Conservation (phyloP, 768 basidiomycete species). For the Amanita subjunquillea region DNA sequence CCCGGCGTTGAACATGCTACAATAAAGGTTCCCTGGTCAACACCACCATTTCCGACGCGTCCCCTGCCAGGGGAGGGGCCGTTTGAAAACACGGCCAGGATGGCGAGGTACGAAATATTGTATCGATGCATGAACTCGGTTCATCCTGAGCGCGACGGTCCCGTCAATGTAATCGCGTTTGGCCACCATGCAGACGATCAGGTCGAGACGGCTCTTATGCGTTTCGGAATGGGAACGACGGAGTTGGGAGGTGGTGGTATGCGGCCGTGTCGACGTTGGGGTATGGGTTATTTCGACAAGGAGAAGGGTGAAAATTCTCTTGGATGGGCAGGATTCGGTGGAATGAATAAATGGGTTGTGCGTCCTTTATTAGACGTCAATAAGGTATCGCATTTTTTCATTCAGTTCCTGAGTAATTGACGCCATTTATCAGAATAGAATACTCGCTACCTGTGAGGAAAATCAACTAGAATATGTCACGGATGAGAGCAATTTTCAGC, state of each 20-base stretch:
- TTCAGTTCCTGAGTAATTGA: neutral
- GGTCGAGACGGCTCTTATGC: slow-evolving; percentile 71
- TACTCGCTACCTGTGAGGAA: slow-evolving; percentile 69
- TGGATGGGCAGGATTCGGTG: slow-evolving; percentile 37
- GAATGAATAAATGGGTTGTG: slow-evolving; percentile 60
- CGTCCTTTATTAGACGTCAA: slow-evolving; percentile 58
- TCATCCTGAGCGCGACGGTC: slow-evolving; percentile 2
- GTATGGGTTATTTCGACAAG: slow-evolving; percentile 46
- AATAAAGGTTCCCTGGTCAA: slow-evolving; percentile 47
- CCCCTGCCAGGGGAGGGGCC: slow-evolving; percentile 25
- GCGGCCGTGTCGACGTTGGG: slow-evolving; percentile 59
- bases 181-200: slow-evolving; percentile 82
- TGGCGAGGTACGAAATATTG: slow-evolving; percentile 45
- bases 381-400: slow-evolving; percentile 40
- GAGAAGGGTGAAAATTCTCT: slow-evolving; percentile 18
- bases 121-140: slow-evolving; percentile 21
- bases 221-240: slow-evolving; percentile 48
- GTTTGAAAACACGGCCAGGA: slow-evolving; percentile 49
- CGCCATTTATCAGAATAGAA: slow-evolving; percentile 45
- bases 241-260: slow-evolving; percentile 56
- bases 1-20: slow-evolving; percentile 35
- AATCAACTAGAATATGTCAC: slow-evolving; percentile 49
- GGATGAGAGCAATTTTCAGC: slow-evolving; percentile 70
- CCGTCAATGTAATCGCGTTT: slow-evolving; percentile 40
- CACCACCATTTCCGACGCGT: slow-evolving; percentile 34